These are phyloP conservation scores for Vitis vinifera DNA, from an alignment of 164 flowering plant genomes.

Conservation along the genomic window DNA sequence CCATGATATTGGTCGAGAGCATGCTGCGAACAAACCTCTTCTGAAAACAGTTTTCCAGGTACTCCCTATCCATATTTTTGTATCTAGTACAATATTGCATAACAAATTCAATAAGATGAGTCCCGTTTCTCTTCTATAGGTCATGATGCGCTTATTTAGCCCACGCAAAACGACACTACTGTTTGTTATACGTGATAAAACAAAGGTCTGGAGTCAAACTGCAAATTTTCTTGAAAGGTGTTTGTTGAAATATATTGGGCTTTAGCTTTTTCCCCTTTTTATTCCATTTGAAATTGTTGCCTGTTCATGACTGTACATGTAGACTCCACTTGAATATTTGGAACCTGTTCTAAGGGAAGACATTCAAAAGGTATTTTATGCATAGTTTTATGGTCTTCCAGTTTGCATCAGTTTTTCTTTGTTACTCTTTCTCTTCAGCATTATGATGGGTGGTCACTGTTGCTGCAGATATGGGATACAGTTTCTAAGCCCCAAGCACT, in stretches of 20 bases:
- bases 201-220: conserved; percentile 36
- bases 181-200: conserved; percentile 70
- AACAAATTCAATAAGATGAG: neutral
- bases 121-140: conserved; percentile 29
- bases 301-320: conserved; percentile 11
- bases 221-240: neutral
- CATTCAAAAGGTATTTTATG: conserved; percentile 51
- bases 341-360: conserved; percentile 62
- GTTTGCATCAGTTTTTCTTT: neutral
- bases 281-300: neutral
- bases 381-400: neutral
- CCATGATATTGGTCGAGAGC: conserved; percentile 73
- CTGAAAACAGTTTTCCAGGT: conserved; percentile 73
- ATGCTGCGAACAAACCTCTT: conserved; percentile 70
- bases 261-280: neutral
- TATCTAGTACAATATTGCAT: neutral
- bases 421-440: neutral
- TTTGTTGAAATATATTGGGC: neutral
- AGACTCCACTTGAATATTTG: conserved; percentile 61
- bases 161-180: conserved; percentile 64
- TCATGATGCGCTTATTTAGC: conserved; percentile 66
- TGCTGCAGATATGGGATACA: conserved; percentile 61
- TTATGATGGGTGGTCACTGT: neutral
- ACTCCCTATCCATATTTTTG: neutral
- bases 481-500: conserved; percentile 58